A percentile compares a stretch with the other conserved stretches of the same genome.
Conservation (phyloP, 164 flowering plant species). For the Aristolochia contorta region DNA sequence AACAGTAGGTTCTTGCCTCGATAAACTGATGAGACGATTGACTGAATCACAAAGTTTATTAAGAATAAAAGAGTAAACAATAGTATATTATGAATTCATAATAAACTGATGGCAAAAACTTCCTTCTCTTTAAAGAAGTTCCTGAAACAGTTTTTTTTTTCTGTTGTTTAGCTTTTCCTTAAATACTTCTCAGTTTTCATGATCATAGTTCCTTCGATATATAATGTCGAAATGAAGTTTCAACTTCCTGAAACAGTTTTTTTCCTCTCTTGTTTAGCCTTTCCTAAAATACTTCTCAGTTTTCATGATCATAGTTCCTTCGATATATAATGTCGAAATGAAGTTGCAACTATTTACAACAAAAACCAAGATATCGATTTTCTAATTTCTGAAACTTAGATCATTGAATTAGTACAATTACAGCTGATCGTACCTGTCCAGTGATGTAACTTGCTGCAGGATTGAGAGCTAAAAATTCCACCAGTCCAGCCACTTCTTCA, state of each 20-base stretch:
- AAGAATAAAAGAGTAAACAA: not conserved
- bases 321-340: not conserved
- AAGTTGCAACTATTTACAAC: not conserved
- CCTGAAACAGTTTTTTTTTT: too few species aligned
- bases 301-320: not conserved
- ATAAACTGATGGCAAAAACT: too few species aligned
- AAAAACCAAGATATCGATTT: not conserved
- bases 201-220: not conserved
- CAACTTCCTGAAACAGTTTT: too few species aligned
- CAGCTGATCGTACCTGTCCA: conserved; percentile 26
- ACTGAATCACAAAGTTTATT: too few species aligned
- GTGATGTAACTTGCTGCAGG: conserved; percentile 44
- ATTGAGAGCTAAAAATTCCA: conserved; percentile 36
- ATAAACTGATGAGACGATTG: not conserved
- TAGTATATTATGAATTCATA: too few species aligned
- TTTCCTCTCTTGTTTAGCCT: too few species aligned
- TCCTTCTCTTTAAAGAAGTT: too few species aligned
- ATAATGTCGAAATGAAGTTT: not conserved
- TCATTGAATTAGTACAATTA: not conserved
- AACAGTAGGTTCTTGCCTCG: too few species aligned
- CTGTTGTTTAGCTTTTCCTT: not conserved
- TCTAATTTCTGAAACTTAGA: not conserved
- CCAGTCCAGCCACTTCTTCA: conserved; percentile 47
- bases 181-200: not conserved
- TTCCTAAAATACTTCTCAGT: not conserved